These are phyloP conservation scores for Asterella californica DNA, from an alignment of 225 moss, liverwort and hornwort species.

Conservation along the genomic window DNA sequence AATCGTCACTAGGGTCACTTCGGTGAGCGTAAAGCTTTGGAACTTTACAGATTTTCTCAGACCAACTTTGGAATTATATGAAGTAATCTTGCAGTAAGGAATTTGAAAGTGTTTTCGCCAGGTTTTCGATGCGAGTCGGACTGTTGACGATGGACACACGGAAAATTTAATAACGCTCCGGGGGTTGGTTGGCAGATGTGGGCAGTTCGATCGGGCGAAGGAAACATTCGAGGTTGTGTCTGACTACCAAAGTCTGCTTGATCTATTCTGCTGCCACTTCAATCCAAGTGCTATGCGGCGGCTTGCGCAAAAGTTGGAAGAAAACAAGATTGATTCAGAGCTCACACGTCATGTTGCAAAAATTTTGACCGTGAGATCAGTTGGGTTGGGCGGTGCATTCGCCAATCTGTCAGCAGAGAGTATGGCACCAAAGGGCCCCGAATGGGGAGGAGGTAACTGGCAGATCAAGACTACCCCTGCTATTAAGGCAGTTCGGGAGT, in stretches of 20 bases:
- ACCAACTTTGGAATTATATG: neutral
- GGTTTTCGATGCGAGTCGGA: neutral
- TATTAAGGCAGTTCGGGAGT: conserved; percentile 64
- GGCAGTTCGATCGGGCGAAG: conserved; percentile 93
- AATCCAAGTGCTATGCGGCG: conserved; percentile 98
- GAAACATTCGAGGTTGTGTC: conserved; percentile 93
- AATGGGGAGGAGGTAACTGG: conserved; percentile 99
- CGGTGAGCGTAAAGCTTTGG: neutral
- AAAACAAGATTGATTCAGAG: conserved; percentile 72
- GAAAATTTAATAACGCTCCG: neutral
- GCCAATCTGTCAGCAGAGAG: conserved; percentile 93
- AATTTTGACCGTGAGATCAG: conserved; percentile 82
- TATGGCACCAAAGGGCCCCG: conserved; percentile 95
- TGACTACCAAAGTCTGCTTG: conserved; percentile 90
- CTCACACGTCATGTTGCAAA: conserved; percentile 96
- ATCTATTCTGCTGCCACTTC: conserved; percentile 89
- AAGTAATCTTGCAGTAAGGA: neutral
- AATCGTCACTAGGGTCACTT: neutral
- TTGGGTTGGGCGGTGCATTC: conserved; percentile 85
- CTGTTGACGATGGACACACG: neutral
- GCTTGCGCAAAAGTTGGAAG: conserved; percentile 86
- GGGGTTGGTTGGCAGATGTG: conserved; percentile 55
- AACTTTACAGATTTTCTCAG: neutral
- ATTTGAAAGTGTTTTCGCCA: neutral
- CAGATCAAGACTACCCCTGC: conserved; percentile 77